Percentiles rank a stretch among this genome's conserved stretches.
These are phyloP conservation scores for Botrytis cinerea DNA, from an alignment of 2,329 filamentous ascomycete genomes.

Conservation along the genomic window DNA sequence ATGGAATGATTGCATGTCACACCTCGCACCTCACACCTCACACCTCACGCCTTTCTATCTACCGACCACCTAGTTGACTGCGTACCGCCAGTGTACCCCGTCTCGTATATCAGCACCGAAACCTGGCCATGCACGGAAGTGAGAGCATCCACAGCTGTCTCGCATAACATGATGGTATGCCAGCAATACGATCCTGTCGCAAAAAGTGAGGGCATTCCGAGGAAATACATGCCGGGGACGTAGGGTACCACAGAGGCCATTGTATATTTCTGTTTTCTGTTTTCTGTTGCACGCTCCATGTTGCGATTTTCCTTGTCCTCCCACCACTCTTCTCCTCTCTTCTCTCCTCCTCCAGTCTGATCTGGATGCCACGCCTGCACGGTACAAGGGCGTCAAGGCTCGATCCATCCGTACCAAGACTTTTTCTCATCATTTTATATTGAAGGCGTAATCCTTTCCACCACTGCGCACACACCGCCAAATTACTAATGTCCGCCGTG, in stretches of 20 bases:
- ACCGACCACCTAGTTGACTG: too few relatives aligned
- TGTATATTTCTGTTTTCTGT: too few relatives aligned
- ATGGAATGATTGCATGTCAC: too few relatives aligned
- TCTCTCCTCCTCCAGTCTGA: background rate
- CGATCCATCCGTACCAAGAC: conserved; percentile 10
- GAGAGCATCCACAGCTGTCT: background rate
- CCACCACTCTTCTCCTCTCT: background rate
- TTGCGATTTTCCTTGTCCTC: background rate
- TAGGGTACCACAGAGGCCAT: too few relatives aligned
- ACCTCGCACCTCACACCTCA: too few relatives aligned
- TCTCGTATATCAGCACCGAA: background rate
- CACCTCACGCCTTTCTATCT: too few relatives aligned
- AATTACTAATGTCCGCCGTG: background rate
- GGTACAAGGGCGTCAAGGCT: background rate
- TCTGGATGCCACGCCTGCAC: background rate
- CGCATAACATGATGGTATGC: too few relatives aligned
- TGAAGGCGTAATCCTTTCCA: background rate
- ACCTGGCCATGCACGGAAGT: background rate
- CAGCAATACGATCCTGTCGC: too few relatives aligned
- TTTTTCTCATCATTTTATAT: background rate
- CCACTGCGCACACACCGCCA: background rate
- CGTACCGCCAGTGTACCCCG: background rate
- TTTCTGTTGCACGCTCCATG: background rate
- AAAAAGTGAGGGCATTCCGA: background rate
- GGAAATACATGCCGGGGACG: background rate